phyloP scores from a whole-genome alignment of 2,329 filamentous ascomycete genomes.

The Geoglossum cookeanum region DNA sequence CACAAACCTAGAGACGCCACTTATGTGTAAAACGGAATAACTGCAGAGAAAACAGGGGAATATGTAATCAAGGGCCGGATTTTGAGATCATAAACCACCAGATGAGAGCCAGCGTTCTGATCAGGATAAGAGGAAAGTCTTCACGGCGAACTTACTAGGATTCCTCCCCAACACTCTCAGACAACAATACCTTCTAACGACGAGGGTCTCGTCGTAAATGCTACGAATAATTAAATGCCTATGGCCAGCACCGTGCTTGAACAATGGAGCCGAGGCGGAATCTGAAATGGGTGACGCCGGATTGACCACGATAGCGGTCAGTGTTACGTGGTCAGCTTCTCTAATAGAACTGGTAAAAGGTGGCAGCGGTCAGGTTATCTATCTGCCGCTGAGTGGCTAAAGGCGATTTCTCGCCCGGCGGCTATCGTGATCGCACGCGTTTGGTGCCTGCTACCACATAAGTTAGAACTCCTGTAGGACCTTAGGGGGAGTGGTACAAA shows the following conservation, averaged over 20 bases:
- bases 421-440: slow-evolving; percentile 3
- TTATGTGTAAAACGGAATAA: background rate
- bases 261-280: background rate
- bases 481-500: background rate
- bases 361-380: background rate
- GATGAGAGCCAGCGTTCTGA: background rate
- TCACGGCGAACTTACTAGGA: slow-evolving; percentile 1
- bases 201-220: background rate
- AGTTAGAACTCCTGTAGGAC: background rate
- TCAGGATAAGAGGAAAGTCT: background rate
- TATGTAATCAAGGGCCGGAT: background rate
- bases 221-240: slow-evolving; percentile 1
- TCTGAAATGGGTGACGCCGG: background rate
- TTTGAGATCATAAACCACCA: background rate
- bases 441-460: background rate
- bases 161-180: background rate
- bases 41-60: background rate
- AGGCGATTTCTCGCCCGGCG: background rate
- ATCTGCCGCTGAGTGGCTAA: background rate
- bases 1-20: background rate
- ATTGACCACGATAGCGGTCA: background rate
- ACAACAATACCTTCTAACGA: background rate
- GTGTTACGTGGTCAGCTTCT: background rate
- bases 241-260: background rate
- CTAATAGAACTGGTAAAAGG: background rate